These are phyloP conservation scores for Hebeloma cylindrosporum DNA, from an alignment of 768 basidiomycete genomes.

Conservation along the genomic window DNA sequence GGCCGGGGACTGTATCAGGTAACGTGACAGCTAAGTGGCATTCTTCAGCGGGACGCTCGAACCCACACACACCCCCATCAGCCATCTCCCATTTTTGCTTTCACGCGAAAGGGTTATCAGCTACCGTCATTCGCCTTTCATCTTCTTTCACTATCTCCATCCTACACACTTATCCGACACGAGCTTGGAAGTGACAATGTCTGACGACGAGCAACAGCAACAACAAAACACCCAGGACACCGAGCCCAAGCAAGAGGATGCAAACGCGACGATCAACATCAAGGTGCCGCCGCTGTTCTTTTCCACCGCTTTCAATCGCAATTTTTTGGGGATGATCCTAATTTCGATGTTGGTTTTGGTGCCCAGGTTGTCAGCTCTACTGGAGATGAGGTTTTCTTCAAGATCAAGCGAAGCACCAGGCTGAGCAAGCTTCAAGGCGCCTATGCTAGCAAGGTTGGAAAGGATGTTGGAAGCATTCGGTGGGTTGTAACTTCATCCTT, in stretches of 20 bases:
- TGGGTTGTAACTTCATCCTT: slow-evolving; percentile 37
- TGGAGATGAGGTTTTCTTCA: slow-evolving; percentile 94
- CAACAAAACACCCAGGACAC: slow-evolving; percentile 34
- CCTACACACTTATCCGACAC: slow-evolving; percentile 2
- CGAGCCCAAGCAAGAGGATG: slow-evolving; percentile 56
- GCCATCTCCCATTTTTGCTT: too few species aligned
- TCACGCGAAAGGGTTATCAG: too few species aligned
- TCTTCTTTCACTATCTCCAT: not conserved
- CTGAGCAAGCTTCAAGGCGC: slow-evolving; percentile 90
- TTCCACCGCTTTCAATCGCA: not conserved
- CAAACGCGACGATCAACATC: slow-evolving; percentile 72
- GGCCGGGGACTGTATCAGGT: too few species aligned
- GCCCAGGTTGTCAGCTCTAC: slow-evolving; percentile 69
- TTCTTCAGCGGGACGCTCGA: too few species aligned
- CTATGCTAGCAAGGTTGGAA: slow-evolving; percentile 90
- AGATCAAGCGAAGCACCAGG: slow-evolving; percentile 93
- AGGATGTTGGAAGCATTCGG: slow-evolving; percentile 87
- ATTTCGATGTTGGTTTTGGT: slow-evolving; percentile 9
- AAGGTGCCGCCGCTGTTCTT: slow-evolving; percentile 60
- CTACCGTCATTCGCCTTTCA: not conserved
- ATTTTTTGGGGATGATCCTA: not conserved
- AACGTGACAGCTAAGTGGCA: too few species aligned
- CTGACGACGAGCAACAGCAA: slow-evolving; percentile 51
- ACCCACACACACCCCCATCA: too few species aligned
- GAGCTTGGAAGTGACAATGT: slow-evolving; percentile 39